Percentiles rank a stretch among this genome's conserved stretches.
phyloP scores from a whole-genome alignment of 768 basidiomycete species.

The Lepiota brunneoincarnata region DNA sequence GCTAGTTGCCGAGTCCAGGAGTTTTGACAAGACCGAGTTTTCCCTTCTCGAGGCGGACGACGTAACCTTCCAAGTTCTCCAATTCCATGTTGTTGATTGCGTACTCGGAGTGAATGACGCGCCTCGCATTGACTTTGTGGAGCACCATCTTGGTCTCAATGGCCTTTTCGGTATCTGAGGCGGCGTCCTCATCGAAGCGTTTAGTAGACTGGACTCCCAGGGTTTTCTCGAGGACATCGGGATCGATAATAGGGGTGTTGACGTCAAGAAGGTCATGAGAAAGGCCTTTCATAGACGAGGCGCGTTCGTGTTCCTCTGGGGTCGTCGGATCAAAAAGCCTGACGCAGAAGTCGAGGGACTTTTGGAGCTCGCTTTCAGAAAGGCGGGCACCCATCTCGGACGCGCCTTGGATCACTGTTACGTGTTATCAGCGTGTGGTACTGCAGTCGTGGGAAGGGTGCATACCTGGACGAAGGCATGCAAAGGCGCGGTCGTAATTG shows the following conservation, averaged over 20 bases:
- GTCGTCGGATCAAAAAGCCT: constrained; percentile 69
- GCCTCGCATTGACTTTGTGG: constrained; percentile 67
- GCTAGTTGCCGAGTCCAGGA: not conserved
- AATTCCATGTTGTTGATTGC: constrained; percentile 65
- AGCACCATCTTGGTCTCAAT: constrained; percentile 51
- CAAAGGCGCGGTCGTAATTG: constrained; percentile 68
- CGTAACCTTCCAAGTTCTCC: constrained; percentile 59
- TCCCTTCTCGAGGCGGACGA: constrained; percentile 54
- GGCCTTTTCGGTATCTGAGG: constrained; percentile 34
- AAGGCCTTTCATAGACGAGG: constrained; percentile 26
- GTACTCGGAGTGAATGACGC: constrained; percentile 68
- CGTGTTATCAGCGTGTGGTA: not conserved
- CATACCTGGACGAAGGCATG: constrained; percentile 58
- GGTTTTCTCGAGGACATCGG: constrained; percentile 35
- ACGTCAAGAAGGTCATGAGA: constrained; percentile 51
- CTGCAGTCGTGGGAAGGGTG: not conserved
- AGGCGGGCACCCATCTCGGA: constrained; percentile 72
- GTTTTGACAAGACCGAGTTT: constrained; percentile 46
- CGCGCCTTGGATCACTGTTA: constrained; percentile 73
- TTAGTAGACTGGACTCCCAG: constrained; percentile 21
- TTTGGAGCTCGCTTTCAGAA: constrained; percentile 72
- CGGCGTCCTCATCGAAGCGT: constrained; percentile 15
- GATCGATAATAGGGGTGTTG: constrained; percentile 43
- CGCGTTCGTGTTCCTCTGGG: constrained; percentile 53
- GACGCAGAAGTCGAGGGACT: constrained; percentile 75